Base-by-base conservation (phyloP, 305 asterid species). In the Andrographis paniculata region DNA sequence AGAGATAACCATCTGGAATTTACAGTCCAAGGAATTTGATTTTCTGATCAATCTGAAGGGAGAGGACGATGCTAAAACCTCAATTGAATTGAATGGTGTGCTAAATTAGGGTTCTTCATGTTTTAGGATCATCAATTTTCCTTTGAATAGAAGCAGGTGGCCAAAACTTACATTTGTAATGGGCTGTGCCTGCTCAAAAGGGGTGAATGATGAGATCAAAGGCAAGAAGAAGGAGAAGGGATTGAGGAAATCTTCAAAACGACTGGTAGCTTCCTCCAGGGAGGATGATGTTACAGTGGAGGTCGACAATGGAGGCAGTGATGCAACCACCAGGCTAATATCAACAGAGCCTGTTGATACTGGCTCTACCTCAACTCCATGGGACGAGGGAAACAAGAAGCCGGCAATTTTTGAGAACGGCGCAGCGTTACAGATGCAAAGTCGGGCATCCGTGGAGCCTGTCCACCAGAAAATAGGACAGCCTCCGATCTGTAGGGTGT, bases 111-210 rank as follows among this genome's bases (percentile, higher is more conserved):
- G n/a, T n/a, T n/a, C n/a, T 20, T 14, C 42, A 52, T 57, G 72
- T 23, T 35, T 61, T 9, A 56, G 58, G 56, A 61, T 47, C 8
- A 46, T 67, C 20, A 57, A 38, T 47, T 33, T 66, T 47, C 73
- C 61, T 66, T 60, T 61, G 24, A 67, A 67, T 30, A 67, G 53
- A 22, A 44, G 30, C 55, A 56, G 53, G 73, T 53, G 64, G 17
- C 62, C 48, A 31, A 67, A 62, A 31, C 48, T 61, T 44, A 24
- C 40, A 17, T 48, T 59, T 46, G 65, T 66, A 23, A 83, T 87
- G 94, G 96, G 96, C 33, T 87, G 96, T 63, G 63, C 78, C 70
- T 87, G 83, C 70, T 76, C 94, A 15, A 87, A 87, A 70, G 89
- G 84, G 42, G 59, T 56, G 9, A 60, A 65, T 16, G 65, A 59